Conservation (phyloP, 2,329 filamentous ascomycete genomes). For the Coleophoma crateriformis region DNA sequence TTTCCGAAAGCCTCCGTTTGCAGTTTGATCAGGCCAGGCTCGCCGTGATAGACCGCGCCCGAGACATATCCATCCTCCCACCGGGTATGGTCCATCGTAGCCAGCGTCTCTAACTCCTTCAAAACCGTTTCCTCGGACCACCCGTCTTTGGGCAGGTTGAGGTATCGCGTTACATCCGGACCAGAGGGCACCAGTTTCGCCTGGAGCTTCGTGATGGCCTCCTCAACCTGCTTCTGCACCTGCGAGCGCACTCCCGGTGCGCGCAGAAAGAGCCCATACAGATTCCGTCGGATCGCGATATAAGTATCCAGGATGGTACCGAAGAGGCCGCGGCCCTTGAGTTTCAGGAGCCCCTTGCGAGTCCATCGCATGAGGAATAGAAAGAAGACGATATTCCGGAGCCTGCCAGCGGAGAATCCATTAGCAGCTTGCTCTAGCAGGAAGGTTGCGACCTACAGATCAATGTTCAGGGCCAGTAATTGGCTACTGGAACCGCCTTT, state of each 20-base stretch:
- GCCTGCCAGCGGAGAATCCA: conserved; percentile 34
- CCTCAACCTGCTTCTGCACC: conserved; percentile 78
- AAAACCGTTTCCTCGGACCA: conserved; percentile 75
- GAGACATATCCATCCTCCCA: conserved; percentile 97
- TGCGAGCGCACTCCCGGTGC: conserved; percentile 81
- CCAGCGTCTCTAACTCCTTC: conserved; percentile 72
- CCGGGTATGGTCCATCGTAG: conserved; percentile 83
- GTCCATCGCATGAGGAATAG: conserved; percentile 82
- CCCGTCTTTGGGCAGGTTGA: conserved; percentile 75
- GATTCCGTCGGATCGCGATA: conserved; percentile 60
- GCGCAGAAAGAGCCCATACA: conserved; percentile 81
- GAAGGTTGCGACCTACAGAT: conserved; percentile 49
- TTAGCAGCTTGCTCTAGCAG: neutral
- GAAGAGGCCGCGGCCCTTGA: conserved; percentile 82
- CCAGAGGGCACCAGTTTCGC: conserved; percentile 73
- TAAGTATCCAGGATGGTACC: conserved; percentile 75
- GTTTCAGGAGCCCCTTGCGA: conserved; percentile 73
- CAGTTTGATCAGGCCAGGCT: conserved; percentile 71
- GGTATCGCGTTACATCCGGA: conserved; percentile 66
- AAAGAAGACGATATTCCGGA: conserved; percentile 84
- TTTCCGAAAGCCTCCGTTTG: conserved; percentile 91
- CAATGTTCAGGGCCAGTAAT: conserved; percentile 57
- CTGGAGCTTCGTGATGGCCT: conserved; percentile 76
- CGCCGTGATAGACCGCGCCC: conserved; percentile 94
- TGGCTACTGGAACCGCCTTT: conserved; percentile 49